phyloP scores from a whole-genome alignment of 345 rosid species.

The Citrus cavaleriei region DNA sequence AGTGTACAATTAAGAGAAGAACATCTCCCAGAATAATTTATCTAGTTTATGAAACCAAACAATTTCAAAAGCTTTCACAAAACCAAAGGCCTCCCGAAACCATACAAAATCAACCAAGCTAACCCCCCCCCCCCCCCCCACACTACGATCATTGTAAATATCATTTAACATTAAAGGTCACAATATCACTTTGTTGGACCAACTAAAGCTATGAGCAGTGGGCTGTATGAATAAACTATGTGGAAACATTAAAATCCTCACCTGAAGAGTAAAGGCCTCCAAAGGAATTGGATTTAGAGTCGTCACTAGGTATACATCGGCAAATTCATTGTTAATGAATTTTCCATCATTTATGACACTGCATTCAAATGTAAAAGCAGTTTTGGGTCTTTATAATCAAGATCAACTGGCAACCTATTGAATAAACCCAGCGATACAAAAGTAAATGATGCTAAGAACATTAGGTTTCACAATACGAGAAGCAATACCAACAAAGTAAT shows the following conservation, averaged over 20 bases:
- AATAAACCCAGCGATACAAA: neutral
- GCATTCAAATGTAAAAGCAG: conserved; percentile 20
- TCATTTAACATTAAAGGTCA: neutral
- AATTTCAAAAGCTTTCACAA: neutral
- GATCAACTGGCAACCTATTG: neutral
- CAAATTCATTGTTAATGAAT: conserved; percentile 82
- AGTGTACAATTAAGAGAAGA: neutral
- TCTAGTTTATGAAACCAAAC: neutral
- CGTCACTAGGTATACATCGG: conserved; percentile 87
- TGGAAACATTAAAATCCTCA: conserved; percentile 22
- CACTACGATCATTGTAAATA: neutral
- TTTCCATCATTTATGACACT: conserved; percentile 78
- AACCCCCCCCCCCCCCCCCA: too few species aligned
- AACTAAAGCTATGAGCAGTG: neutral
- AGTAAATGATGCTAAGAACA: neutral
- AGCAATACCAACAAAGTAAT: neutral
- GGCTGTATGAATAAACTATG: too few species aligned
- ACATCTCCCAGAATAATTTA: neutral
- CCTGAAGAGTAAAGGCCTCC: conserved; percentile 93
- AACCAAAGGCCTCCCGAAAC: neutral
- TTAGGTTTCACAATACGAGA: neutral
- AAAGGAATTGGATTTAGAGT: conserved; percentile 76
- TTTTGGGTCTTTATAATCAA: neutral
- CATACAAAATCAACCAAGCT: neutral
- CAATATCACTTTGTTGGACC: neutral